Base-by-base conservation (phyloP, 139 green algal species). In the Chlamydomonas applanata region DNA sequence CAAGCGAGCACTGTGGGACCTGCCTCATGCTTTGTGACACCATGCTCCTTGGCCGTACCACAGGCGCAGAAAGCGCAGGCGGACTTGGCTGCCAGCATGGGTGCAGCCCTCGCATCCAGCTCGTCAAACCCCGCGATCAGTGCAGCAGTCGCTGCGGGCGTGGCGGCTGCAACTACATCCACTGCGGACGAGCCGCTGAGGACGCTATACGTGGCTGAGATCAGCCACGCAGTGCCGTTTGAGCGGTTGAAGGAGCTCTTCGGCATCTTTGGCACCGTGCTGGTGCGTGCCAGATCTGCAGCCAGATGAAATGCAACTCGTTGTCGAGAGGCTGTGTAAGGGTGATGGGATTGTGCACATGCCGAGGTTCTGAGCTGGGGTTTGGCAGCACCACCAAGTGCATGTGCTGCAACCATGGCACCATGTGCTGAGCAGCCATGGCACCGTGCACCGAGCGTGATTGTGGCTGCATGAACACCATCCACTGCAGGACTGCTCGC, bases 181-280 rank as follows among this genome's bases (percentile, higher is more conserved):
- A 68, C 34, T 4, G 74, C 72, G 2, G 76, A 82, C 30, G 70
- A 74, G 36, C 64, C 36, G 7, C 61, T 74, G 13, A 71, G 76
- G 35, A 78, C 76, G 5, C 35, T 82, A 16, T 34, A 78, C n/a
- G 63, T 82, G 1, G 46, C 57, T n/a, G 74, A 75, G 70, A 82
- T 82, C 53, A 82, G 69, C 13, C 45, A 54, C 0, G 40, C 53
- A n/a, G 71, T 82, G 24, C 71, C 64, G 20, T 35, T 64, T 4
- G 76, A 77, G 9, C 70, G 75, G 36, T 71, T 82, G 25, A 75
- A 75, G 62, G 29, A 78, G 63, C 76, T 82, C 30, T 82, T 82
- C 59, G 49, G 4, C 20, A 64, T 82, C 13, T 66, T 78, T 30
- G 76, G 76, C 24, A 34, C 16, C 24, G 73, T 78, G 16, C 30